Conservation (phyloP, 345 rosid genomes). For the Ceriops zippeliana region DNA sequence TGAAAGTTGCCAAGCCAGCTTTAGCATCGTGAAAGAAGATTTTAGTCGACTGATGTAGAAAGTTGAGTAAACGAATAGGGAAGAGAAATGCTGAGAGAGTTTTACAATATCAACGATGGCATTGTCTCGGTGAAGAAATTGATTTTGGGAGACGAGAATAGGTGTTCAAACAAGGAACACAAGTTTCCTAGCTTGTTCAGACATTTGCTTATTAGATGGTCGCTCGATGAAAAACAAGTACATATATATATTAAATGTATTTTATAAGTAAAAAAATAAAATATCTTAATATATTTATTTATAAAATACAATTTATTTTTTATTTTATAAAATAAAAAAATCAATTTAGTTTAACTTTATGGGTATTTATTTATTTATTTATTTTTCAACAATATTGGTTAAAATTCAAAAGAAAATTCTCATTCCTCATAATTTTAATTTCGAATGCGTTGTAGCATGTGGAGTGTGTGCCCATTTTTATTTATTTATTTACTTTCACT, state of each 20-base stretch:
- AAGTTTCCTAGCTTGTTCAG: slow-evolving; percentile 5
- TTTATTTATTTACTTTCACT: not conserved
- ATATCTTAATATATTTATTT: too few relatives aligned
- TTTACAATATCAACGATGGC: not conserved
- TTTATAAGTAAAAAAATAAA: too few relatives aligned
- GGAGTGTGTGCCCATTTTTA: too few relatives aligned
- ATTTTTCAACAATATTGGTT: not conserved
- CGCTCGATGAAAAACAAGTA: not conserved
- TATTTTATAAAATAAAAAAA: not conserved
- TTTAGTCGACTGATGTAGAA: not conserved
- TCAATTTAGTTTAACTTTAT: too few relatives aligned
- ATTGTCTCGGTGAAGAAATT: not conserved
- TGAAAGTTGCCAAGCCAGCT: not conserved
- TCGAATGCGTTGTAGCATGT: too few relatives aligned
- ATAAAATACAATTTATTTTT: too few relatives aligned
- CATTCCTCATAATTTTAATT: not conserved
- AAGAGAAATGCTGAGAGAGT: not conserved
- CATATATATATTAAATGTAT: not conserved
- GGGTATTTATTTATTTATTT: too few relatives aligned
- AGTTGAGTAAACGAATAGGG: not conserved
- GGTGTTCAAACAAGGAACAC: slow-evolving; percentile 14
- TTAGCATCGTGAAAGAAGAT: not conserved
- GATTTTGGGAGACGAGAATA: slow-evolving; percentile 21
- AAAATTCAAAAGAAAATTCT: slow-evolving; percentile 8
- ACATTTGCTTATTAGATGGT: slow-evolving; percentile 11